A percentile compares a stretch with the other conserved stretches of the same genome.
Conservation (phyloP, 2,329 filamentous ascomycete genomes). For the Scolecobasidium constrictum region DNA sequence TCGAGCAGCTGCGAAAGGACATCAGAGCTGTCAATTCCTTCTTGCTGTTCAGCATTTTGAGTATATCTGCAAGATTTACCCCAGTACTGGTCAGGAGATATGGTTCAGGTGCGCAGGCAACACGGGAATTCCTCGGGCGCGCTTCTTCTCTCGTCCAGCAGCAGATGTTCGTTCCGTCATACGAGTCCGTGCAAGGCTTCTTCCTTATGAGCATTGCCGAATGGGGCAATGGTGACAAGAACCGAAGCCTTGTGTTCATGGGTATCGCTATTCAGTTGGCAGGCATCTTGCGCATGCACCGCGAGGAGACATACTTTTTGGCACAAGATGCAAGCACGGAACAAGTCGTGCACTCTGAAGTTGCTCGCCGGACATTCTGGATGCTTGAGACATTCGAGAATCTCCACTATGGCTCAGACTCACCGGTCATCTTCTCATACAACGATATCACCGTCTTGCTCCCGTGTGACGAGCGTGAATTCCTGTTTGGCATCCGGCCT, state of each 20-base stretch:
- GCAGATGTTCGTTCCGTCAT: constrained; percentile 32
- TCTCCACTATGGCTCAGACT: not conserved
- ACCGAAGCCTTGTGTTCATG: constrained; percentile 36
- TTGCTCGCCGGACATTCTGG: not conserved
- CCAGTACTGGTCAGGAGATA: not conserved
- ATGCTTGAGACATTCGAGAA: not conserved
- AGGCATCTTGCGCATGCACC: not conserved
- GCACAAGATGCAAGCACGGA: not conserved
- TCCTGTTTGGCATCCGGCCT: constrained; percentile 24
- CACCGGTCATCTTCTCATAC: constrained; percentile 20
- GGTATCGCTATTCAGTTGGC: constrained; percentile 27
- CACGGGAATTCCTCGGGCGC: not conserved
- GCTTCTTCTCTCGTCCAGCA: not conserved
- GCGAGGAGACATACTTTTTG: not conserved
- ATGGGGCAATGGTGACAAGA: constrained; percentile 44
- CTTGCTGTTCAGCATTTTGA: not conserved
- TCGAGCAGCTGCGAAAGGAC: constrained; percentile 34
- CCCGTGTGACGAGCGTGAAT: constrained; percentile 28
- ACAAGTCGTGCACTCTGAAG: not conserved
- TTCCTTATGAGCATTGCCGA: constrained; percentile 49
- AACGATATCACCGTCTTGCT: constrained; percentile 26
- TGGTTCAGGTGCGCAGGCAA: not conserved
- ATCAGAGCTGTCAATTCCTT: constrained; percentile 40
- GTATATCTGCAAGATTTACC: not conserved
- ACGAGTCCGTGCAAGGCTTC: constrained; percentile 48